Evolutionary conservation across 2,329 filamentous ascomycete genomes (phyloP).

Genomic region (Trichoderma asperellum): DNA sequence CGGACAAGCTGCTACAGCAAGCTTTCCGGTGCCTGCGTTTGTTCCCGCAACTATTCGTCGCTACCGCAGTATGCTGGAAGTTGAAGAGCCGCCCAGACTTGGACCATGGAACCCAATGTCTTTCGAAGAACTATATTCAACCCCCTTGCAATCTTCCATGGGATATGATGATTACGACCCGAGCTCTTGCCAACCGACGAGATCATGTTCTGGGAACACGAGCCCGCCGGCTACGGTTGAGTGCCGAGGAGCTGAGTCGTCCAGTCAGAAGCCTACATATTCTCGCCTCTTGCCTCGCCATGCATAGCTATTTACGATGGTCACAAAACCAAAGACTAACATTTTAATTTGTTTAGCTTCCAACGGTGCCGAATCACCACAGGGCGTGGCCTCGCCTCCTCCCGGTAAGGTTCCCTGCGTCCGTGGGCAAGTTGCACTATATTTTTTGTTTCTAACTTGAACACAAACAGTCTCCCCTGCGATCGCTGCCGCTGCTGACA

Average conservation of each 20-base stretch:
- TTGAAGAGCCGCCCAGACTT: conserved; percentile 54
- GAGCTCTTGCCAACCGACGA: conserved; percentile 25
- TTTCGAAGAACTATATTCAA: conserved; percentile 52
- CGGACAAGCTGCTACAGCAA: conserved; percentile 29
- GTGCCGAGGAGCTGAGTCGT: conserved; percentile 26
- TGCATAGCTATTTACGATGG: not conserved
- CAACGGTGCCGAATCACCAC: conserved; percentile 50
- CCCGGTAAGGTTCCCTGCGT: conserved; percentile 46
- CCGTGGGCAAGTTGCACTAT: conserved; percentile 36
- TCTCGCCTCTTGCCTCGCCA: conserved; percentile 11
- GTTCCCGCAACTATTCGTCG: conserved; percentile 36
- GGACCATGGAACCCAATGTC: conserved; percentile 49
- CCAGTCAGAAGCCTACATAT: conserved; percentile 43
- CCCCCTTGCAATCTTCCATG: conserved; percentile 16
- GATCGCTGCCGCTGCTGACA: conserved; percentile 61
- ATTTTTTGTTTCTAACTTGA: conserved; percentile 42
- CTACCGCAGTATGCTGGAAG: conserved; percentile 59
- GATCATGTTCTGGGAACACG: conserved; percentile 14
- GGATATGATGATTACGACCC: conserved; percentile 11
- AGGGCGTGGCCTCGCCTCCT: conserved; percentile 49
- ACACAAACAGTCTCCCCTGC: conserved; percentile 41
- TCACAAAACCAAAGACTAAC: conserved; percentile 42
- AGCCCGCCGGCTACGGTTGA: not conserved
- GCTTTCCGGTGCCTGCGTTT: conserved; percentile 24
- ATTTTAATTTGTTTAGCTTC: conserved; percentile 45